Evolutionary conservation across 1,284 basidiomycete genomes (phyloP), one percentile per base, ranked within the genome.

Genomic region (Veloboletus limbatus): DNA sequence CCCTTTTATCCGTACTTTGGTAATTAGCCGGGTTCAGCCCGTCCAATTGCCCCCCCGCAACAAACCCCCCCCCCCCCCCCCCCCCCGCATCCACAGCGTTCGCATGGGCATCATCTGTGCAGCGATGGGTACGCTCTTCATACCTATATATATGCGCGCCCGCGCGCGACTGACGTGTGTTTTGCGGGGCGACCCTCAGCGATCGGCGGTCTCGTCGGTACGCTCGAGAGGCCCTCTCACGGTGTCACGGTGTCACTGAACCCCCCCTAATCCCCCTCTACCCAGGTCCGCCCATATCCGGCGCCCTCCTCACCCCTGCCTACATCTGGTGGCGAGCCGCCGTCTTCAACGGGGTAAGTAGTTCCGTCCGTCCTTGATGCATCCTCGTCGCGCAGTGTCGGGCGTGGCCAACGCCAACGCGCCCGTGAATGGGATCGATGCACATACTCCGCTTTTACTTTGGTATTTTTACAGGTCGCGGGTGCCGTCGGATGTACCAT

Each of bases 261-360:
- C n/a, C n/a, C n/a, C n/a, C n/a, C n/a, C n/a, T n/a, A n/a, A n/a
- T n/a, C n/a, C n/a, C n/a, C n/a, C n/a, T n/a, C n/a, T n/a, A n/a
- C n/a, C n/a, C n/a, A 68, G 66, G 62, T 21, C 59, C 64, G 0
- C 66, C 62, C 1, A 54, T 67, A 51, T 58, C 65, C 10, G 65
- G 62, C 4, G 59, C 61, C 10, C 43, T 65, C 10, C 59, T 65
- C 27, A 56, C 57, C 2, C 38, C 60, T 2, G 30, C 54, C 0
- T 65, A 66, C 18, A 8, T 59, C 40, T 65, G 66, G 65, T 65
- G 66, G 66, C 54, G 58, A 30, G 52, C 55, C 0, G 51, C 63
- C 8, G 39, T 68, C 9, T 68, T 65, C 44, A 63, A 61, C 22
- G 65, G 63, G 38, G 60, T 67, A 34, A 8, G 38, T 43, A n/a